Evolutionary conservation across 805 yeast species (phyloP).

Genomic region (Candida stauntonica): DNA sequence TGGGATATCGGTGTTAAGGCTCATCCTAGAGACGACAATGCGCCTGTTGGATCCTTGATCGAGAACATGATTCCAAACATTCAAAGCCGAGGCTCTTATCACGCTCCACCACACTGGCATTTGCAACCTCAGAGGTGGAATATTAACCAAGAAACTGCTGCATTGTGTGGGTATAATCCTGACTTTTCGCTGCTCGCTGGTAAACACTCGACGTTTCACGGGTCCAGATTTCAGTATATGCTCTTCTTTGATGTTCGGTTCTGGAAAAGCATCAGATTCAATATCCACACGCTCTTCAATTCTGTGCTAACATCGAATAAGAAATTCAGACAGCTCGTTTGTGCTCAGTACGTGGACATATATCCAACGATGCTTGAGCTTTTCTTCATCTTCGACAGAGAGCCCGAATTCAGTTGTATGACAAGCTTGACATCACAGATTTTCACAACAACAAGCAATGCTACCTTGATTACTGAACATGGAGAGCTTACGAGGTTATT

Average conservation of each 20-base stretch:
- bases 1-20: constrained; percentile 54
- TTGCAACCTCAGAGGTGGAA: constrained; percentile 43
- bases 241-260: constrained; percentile 64
- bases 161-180: constrained; percentile 42
- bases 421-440: constrained; percentile 70
- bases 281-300: constrained; percentile 61
- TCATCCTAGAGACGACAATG: not conserved
- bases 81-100: not conserved
- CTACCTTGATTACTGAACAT: constrained; percentile 56
- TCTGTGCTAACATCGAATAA: constrained; percentile 59
- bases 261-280: constrained; percentile 57
- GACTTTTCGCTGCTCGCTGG: constrained; percentile 8
- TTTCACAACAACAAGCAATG: constrained; percentile 72
- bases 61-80: constrained; percentile 17
- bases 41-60: constrained; percentile 10
- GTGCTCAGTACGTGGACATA: constrained; percentile 77
- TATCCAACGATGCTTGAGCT: constrained; percentile 73
- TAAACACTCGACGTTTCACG: constrained; percentile 24
- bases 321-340: constrained; percentile 51
- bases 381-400: constrained; percentile 66
- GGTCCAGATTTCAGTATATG: constrained; percentile 38
- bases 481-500: constrained; percentile 62
- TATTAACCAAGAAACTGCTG: constrained; percentile 37
- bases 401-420: constrained; percentile 75
- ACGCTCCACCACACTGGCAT: constrained; percentile 33